Percentiles rank a stretch among this genome's conserved stretches.
These are phyloP conservation scores for Microbotryomycetes sp. DNA, from an alignment of 1,284 basidiomycete species.

Conservation along the genomic window DNA sequence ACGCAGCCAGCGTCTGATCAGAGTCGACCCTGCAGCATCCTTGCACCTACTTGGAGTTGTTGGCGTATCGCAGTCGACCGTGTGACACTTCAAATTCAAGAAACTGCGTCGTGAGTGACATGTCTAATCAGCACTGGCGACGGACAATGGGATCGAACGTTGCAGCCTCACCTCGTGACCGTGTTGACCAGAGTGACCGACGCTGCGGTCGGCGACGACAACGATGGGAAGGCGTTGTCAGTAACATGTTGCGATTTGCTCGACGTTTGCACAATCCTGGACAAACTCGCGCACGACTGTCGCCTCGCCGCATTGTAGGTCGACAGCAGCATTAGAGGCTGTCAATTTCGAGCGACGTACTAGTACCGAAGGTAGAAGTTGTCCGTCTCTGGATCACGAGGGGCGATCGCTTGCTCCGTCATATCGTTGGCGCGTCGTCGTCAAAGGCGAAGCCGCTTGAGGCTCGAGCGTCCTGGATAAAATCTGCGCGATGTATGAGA, in stretches of 20 bases:
- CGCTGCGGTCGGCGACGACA: conserved; percentile 49
- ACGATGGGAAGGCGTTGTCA: not conserved
- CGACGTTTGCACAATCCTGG: not conserved
- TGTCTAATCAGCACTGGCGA: not conserved
- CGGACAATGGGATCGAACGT: not conserved
- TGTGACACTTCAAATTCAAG: conserved; percentile 97
- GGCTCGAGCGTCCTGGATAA: too few relatives aligned
- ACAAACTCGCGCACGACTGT: not conserved
- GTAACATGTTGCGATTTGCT: not conserved
- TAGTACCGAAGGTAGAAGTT: conserved; percentile 38
- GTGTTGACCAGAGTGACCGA: conserved; percentile 90
- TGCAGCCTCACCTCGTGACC: conserved; percentile 62
- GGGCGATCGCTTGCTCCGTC: not conserved
- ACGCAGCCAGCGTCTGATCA: too few relatives aligned
- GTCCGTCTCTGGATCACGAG: conserved; percentile 10
- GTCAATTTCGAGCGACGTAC: not conserved
- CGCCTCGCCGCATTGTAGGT: not conserved
- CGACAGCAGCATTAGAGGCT: not conserved
- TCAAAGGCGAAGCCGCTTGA: not conserved
- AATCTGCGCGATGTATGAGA: too few relatives aligned
- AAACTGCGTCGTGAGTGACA: conserved; percentile 49
- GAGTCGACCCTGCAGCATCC: too few relatives aligned
- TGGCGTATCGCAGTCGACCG: conserved; percentile 92
- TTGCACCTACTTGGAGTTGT: conserved; percentile 85
- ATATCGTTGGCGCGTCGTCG: not conserved